phyloP scores from a whole-genome alignment of 2,329 filamentous ascomycete species.

The Gyromitra esculenta region DNA sequence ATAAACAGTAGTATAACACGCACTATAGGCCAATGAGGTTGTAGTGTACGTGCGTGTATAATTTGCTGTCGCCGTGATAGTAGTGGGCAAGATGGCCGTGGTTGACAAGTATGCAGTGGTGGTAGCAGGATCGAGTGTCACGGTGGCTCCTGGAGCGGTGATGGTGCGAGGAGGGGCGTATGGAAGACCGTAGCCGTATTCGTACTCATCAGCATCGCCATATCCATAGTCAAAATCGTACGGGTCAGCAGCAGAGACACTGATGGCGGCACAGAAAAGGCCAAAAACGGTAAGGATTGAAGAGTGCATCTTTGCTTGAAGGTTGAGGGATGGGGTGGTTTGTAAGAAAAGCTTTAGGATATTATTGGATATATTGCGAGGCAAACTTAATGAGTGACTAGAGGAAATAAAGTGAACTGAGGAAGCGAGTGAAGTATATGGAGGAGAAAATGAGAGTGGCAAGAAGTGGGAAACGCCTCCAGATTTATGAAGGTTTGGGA shows the following conservation, averaged over 20 bases:
- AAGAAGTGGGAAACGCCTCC: slow-evolving; percentile 22
- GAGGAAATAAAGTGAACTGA: slow-evolving; percentile 24
- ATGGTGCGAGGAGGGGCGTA: slow-evolving; percentile 38
- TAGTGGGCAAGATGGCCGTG: slow-evolving; percentile 34
- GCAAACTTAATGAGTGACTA: slow-evolving; percentile 51
- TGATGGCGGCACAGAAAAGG: slow-evolving; percentile 34
- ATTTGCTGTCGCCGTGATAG: slow-evolving; percentile 36
- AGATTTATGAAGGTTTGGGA: slow-evolving; percentile 43
- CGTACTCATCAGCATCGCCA: slow-evolving; percentile 36
- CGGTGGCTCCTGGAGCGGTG: slow-evolving; percentile 31
- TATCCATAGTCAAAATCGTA: slow-evolving; percentile 41
- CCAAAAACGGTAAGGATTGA: slow-evolving; percentile 32
- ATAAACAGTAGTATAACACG: slow-evolving; percentile 50
- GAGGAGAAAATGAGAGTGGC: slow-evolving; percentile 15
- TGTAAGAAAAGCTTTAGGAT: neutral
- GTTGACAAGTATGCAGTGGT: slow-evolving; percentile 24
- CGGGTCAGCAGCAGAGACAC: slow-evolving; percentile 39
- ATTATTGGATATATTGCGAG: slow-evolving; percentile 8
- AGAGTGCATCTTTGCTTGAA: slow-evolving; percentile 41
- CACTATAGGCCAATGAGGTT: slow-evolving; percentile 39
- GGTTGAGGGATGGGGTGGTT: neutral
- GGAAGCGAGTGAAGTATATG: slow-evolving; percentile 34
- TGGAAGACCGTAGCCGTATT: slow-evolving; percentile 46
- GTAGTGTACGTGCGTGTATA: slow-evolving; percentile 41
- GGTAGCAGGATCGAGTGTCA: slow-evolving; percentile 23